Conservation (phyloP, 768 basidiomycete genomes). For the Tephrocybe sp. region DNA sequence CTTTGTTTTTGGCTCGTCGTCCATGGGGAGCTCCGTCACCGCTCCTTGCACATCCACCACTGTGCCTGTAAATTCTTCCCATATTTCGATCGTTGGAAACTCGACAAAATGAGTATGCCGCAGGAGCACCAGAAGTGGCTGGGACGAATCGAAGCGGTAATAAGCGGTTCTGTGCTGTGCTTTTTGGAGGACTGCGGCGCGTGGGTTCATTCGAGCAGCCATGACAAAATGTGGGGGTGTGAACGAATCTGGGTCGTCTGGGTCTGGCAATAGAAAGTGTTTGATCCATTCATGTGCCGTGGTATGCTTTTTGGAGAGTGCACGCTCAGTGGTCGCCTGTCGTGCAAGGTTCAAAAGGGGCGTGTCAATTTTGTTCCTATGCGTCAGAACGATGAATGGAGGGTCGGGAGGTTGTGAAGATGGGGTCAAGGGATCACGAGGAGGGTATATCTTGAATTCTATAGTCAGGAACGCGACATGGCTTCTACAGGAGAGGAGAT, state of each 20-base stretch:
- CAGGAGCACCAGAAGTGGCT: conserved; percentile 49
- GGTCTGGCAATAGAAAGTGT: conserved; percentile 49
- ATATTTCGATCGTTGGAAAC: conserved; percentile 81
- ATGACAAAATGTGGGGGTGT: conserved; percentile 61
- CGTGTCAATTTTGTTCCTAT: conserved; percentile 54
- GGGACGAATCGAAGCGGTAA: conserved; percentile 54
- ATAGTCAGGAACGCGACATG: conserved; percentile 68
- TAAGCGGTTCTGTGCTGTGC: conserved; percentile 38
- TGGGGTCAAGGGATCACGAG: conserved; percentile 42
- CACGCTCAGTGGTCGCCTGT: conserved; percentile 30
- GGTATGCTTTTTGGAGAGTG: conserved; percentile 34
- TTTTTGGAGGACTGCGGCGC: conserved; percentile 23
- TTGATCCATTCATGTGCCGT: conserved; percentile 55
- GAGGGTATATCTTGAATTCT: conserved; percentile 68
- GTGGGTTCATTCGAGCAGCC: conserved; percentile 41
- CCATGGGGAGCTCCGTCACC: conserved; percentile 29
- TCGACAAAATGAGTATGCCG: conserved; percentile 73
- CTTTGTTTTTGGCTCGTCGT: conserved; percentile 45
- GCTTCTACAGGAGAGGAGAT: conserved; percentile 43
- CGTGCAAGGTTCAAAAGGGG: conserved; percentile 47
- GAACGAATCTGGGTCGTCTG: conserved; percentile 58
- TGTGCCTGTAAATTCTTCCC: conserved; percentile 65
- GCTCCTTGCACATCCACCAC: conserved; percentile 57
- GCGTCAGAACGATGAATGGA: conserved; percentile 58
- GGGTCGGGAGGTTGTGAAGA: conserved; percentile 33